Percentiles rank a stretch among this genome's conserved stretches.
phyloP scores from a whole-genome alignment of 2,329 filamentous ascomycete species.

The Trichoderma asperellum region DNA sequence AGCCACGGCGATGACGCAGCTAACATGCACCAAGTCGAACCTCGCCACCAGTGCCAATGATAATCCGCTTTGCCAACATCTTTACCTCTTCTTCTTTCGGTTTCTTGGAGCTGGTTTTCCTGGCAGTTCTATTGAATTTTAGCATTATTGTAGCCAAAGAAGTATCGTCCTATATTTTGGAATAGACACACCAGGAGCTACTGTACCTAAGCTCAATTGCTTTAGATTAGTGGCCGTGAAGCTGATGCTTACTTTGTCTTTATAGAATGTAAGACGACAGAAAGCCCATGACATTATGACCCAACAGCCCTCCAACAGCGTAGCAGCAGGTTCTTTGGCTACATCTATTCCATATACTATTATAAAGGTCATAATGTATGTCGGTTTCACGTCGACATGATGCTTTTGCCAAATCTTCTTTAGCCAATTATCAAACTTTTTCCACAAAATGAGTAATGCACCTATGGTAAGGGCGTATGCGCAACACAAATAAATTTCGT shows the following conservation, averaged over 20 bases:
- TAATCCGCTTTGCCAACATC: not conserved
- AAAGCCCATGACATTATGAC: not conserved
- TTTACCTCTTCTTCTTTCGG: not conserved
- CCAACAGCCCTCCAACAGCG: not conserved
- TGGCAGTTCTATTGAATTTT: not conserved
- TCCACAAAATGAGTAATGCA: conserved; percentile 1
- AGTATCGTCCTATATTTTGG: not conserved
- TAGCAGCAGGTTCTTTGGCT: not conserved
- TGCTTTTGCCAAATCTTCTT: not conserved
- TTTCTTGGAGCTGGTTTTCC: not conserved
- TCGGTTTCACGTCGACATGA: conserved; percentile 10
- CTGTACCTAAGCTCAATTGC: not conserved
- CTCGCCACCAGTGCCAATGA: not conserved
- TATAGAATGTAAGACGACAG: not conserved
- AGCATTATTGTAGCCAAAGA: not conserved
- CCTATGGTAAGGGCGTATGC: not conserved
- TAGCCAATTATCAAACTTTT: conserved; percentile 1
- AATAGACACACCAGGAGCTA: not conserved
- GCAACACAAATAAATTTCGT: conserved; percentile 16
- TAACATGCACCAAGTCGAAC: not conserved
- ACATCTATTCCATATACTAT: not conserved
- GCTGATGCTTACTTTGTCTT: not conserved
- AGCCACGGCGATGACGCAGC: too few species aligned
- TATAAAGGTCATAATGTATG: not conserved
- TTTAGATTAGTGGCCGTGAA: not conserved